Percentiles rank a stretch among this genome's conserved stretches.
phyloP scores from a whole-genome alignment of 2,329 filamentous ascomycete species.

The Cladosporium colombiae region DNA sequence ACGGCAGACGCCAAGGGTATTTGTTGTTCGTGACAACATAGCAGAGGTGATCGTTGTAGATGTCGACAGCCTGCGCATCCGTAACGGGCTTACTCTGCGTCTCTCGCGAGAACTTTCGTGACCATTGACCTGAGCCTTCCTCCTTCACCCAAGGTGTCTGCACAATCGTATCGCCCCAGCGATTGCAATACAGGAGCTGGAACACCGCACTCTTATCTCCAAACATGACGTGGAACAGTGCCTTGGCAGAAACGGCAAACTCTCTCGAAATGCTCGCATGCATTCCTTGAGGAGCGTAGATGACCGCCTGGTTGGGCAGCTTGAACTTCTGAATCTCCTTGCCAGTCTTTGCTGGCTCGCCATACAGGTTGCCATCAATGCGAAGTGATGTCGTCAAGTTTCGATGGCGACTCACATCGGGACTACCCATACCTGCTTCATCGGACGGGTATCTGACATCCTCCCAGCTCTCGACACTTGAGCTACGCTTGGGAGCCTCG shows the following conservation, averaged over 20 bases:
- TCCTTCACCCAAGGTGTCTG: conserved; percentile 81
- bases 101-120: conserved; percentile 65
- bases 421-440: conserved; percentile 47
- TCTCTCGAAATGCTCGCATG: conserved; percentile 73
- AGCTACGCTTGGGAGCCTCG: conserved; percentile 60
- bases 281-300: conserved; percentile 83
- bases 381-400: conserved; percentile 61
- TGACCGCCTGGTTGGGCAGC: conserved; percentile 75
- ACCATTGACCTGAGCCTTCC: conserved; percentile 53
- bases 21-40: conserved; percentile 67
- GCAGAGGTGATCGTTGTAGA: conserved; percentile 58
- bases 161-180: conserved; percentile 72
- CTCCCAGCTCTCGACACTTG: conserved; percentile 88
- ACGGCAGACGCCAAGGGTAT: conserved; percentile 80
- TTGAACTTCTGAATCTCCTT: conserved; percentile 70
- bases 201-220: conserved; percentile 96
- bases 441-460: conserved; percentile 60
- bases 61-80: conserved; percentile 85
- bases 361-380: conserved; percentile 62
- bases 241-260: conserved; percentile 90
- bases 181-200: conserved; percentile 83
- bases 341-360: conserved; percentile 43
- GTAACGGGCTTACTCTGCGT: conserved; percentile 51
- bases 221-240: conserved; percentile 93
- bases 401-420: conserved; percentile 42